Conservation (phyloP, 495 filamentous ascomycete species). For the Penicillium simplicissimum region DNA sequence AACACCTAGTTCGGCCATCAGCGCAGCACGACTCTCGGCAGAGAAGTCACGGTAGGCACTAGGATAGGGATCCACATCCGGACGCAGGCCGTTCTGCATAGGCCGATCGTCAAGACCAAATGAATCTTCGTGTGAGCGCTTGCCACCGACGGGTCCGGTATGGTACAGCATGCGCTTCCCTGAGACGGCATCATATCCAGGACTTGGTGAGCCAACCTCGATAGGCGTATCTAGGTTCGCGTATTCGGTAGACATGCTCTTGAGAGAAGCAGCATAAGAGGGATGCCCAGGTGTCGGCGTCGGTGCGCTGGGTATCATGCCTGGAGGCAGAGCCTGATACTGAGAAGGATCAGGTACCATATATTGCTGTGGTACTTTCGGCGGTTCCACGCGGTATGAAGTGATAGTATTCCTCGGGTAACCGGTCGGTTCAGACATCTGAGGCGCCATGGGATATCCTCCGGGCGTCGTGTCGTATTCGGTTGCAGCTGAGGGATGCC, state of each 20-base stretch:
- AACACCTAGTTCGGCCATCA: slow-evolving; percentile 38
- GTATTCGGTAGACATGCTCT: slow-evolving; percentile 28
- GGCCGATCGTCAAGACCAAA: slow-evolving; percentile 46
- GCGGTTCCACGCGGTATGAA: slow-evolving; percentile 36
- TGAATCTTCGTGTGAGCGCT: slow-evolving; percentile 45
- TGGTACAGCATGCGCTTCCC: slow-evolving; percentile 39
- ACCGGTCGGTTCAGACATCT: slow-evolving; percentile 25
- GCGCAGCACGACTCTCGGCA: slow-evolving; percentile 30
- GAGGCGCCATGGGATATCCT: slow-evolving; percentile 35
- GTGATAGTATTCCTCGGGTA: slow-evolving; percentile 33
- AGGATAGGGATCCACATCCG: slow-evolving; percentile 38
- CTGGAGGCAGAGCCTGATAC: slow-evolving; percentile 31
- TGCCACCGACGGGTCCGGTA: slow-evolving; percentile 32
- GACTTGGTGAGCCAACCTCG: slow-evolving; percentile 27
- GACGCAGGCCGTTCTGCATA: slow-evolving; percentile 55
- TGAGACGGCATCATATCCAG: slow-evolving; percentile 28
- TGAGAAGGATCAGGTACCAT: slow-evolving; percentile 30
- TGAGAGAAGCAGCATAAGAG: slow-evolving; percentile 27
- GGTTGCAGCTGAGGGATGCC: slow-evolving; percentile 36
- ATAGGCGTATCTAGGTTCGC: slow-evolving; percentile 26
- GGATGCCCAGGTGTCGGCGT: slow-evolving; percentile 28
- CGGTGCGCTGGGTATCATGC: slow-evolving; percentile 24
- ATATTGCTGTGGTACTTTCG: slow-evolving; percentile 30
- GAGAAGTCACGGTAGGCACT: slow-evolving; percentile 31
- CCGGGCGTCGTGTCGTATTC: slow-evolving; percentile 38